phyloP scores from a whole-genome alignment of 192 early-diverging fungal genomes.

The Linnemannia schmuckeri region DNA sequence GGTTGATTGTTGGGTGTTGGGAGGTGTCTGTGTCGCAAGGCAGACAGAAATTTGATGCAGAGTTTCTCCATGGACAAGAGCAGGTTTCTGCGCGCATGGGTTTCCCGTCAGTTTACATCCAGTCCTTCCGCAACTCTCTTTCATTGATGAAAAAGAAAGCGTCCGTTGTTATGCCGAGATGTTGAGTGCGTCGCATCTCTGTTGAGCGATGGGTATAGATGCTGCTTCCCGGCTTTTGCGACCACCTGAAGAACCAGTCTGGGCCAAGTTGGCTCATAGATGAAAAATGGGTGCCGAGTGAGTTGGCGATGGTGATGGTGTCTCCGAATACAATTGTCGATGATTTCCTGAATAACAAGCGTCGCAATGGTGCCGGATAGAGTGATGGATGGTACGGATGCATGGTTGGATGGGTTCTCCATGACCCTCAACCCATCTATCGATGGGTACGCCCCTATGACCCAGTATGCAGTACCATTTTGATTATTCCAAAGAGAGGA shows the following conservation, averaged over 20 bases:
- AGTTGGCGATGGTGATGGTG: too few species aligned
- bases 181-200: too few species aligned
- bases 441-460: neutral
- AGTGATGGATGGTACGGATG: slow-evolving; percentile 4
- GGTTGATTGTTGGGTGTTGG: too few species aligned
- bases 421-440: neutral
- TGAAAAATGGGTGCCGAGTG: too few species aligned
- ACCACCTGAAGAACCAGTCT: too few species aligned
- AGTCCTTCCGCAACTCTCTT: neutral
- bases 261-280: too few species aligned
- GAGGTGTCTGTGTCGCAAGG: neutral
- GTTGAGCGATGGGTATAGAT: too few species aligned
- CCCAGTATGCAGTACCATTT: slow-evolving; percentile 34
- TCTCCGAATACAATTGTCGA: neutral
- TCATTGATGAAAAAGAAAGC: neutral
- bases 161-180: too few species aligned
- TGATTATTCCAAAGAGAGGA: slow-evolving; percentile 45
- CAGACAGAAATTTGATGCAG: neutral
- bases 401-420: neutral
- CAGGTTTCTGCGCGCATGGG: neutral
- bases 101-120: neutral
- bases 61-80: neutral
- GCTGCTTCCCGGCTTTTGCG: too few species aligned
- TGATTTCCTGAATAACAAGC: neutral
- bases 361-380: neutral